These are phyloP conservation scores for Blastomyces parvus DNA, from an alignment of 2,329 filamentous ascomycete species.

Conservation along the genomic window DNA sequence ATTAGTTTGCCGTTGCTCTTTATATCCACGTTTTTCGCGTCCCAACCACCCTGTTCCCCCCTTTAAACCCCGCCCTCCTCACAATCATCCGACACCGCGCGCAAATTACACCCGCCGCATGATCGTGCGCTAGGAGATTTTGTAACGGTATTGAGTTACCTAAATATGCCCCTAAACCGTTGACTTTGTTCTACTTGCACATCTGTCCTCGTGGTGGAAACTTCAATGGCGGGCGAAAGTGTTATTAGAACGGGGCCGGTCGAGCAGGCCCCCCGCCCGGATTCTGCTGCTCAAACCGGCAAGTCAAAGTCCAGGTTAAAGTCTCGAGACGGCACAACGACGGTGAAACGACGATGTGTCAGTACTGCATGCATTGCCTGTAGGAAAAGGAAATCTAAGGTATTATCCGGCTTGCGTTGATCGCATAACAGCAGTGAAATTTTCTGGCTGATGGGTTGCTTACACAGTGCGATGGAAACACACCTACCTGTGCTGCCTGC, in stretches of 20 bases:
- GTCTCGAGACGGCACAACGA: constrained; percentile 20
- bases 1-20: neutral
- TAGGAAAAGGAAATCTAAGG: constrained; percentile 66
- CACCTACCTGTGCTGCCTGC: constrained; percentile 90
- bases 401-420: constrained; percentile 17
- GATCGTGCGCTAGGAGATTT: neutral
- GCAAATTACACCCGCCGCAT: neutral
- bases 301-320: constrained; percentile 25
- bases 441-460: neutral
- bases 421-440: neutral
- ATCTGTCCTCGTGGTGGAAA: neutral
- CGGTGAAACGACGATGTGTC: constrained; percentile 62
- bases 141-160: neutral
- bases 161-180: neutral
- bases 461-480: constrained; percentile 68
- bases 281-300: constrained; percentile 10
- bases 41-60: neutral
- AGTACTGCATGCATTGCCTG: constrained; percentile 80
- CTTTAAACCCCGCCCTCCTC: neutral
- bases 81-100: neutral
- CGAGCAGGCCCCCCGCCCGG: neutral
- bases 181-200: neutral
- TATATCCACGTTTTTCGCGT: neutral
- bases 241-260: neutral
- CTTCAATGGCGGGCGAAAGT: constrained; percentile 3